Evolutionary conservation across 2,329 filamentous ascomycete genomes (phyloP).

Genomic region (Calonectria montana): DNA sequence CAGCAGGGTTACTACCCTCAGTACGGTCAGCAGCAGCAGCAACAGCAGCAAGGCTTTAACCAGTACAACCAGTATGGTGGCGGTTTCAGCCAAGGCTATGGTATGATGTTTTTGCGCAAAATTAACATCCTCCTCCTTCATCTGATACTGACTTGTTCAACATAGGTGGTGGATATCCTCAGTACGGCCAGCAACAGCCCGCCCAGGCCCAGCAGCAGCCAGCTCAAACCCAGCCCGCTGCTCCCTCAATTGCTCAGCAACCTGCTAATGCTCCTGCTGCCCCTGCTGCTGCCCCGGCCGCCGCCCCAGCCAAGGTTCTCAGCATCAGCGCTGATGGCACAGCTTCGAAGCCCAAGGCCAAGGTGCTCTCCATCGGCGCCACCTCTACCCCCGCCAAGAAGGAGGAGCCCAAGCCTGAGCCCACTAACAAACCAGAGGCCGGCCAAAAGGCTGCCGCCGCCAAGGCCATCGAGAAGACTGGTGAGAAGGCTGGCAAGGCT

Average conservation of each 20-base stretch:
- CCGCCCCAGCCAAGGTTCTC: slow-evolving; percentile 69
- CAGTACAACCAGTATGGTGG: slow-evolving; percentile 66
- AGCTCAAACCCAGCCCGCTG: slow-evolving; percentile 55
- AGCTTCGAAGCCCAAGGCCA: slow-evolving; percentile 64
- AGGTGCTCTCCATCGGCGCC: slow-evolving; percentile 58
- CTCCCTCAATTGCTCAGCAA: slow-evolving; percentile 38
- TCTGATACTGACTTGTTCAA: slow-evolving; percentile 26
- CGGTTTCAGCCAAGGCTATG: slow-evolving; percentile 62
- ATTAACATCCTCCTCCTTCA: not conserved
- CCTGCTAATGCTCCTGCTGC: slow-evolving; percentile 50
- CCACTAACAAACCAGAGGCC: slow-evolving; percentile 68
- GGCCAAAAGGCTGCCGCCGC: slow-evolving; percentile 86
- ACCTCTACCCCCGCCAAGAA: slow-evolving; percentile 51
- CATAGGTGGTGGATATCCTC: slow-evolving; percentile 63
- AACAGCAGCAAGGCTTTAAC: slow-evolving; percentile 57
- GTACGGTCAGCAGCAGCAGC: slow-evolving; percentile 56
- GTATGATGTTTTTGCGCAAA: slow-evolving; percentile 33
- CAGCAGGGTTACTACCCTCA: slow-evolving; percentile 69
- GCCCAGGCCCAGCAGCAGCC: slow-evolving; percentile 51
- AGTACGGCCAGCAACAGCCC: slow-evolving; percentile 62
- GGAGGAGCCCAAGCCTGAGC: slow-evolving; percentile 61
- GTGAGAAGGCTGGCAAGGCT: slow-evolving; percentile 66
- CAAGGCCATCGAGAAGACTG: slow-evolving; percentile 93
- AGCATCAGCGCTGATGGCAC: slow-evolving; percentile 73
- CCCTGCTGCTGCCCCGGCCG: slow-evolving; percentile 58